A percentile compares a stretch with the other conserved stretches of the same genome.
phyloP scores from a whole-genome alignment of 352 stramenopile species.

The Thalassiosira livingstoniorum region DNA sequence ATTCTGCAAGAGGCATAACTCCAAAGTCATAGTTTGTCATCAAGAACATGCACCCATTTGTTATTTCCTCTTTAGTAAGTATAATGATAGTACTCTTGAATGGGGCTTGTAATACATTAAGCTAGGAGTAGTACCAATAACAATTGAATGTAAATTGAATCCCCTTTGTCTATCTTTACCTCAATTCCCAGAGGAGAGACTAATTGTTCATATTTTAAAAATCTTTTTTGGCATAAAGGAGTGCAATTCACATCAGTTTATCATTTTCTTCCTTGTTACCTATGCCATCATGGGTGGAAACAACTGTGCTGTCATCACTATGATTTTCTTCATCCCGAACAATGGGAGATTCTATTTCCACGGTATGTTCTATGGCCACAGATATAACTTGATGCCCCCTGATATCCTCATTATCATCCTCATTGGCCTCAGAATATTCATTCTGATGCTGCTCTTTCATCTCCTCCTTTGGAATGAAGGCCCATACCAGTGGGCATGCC shows the following conservation, averaged over 20 bases:
- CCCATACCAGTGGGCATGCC: too few species aligned
- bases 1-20: slow-evolving; percentile 29
- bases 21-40: slow-evolving; percentile 44
- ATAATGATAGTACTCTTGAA: neutral
- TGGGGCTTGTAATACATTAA: neutral
- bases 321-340: too few species aligned
- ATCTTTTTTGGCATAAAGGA: slow-evolving; percentile 29
- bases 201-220: slow-evolving; percentile 28
- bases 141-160: slow-evolving; percentile 36
- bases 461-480: too few species aligned
- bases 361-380: too few species aligned
- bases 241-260: neutral
- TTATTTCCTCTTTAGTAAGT: slow-evolving; percentile 18
- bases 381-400: neutral
- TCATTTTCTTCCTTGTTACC: neutral
- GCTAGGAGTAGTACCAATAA: slow-evolving; percentile 17
- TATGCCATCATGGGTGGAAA: too few species aligned
- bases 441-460: too few species aligned
- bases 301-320: too few species aligned
- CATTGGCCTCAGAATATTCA: too few species aligned
- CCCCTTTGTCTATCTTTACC: slow-evolving; percentile 14
- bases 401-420: too few species aligned
- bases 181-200: slow-evolving; percentile 9
- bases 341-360: too few species aligned
- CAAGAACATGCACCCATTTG: slow-evolving; percentile 27